A percentile compares a stretch with the other conserved stretches of the same genome.
Conservation (phyloP, 2,329 filamentous ascomycete species). For the Phyllosticta citrichinensis region DNA sequence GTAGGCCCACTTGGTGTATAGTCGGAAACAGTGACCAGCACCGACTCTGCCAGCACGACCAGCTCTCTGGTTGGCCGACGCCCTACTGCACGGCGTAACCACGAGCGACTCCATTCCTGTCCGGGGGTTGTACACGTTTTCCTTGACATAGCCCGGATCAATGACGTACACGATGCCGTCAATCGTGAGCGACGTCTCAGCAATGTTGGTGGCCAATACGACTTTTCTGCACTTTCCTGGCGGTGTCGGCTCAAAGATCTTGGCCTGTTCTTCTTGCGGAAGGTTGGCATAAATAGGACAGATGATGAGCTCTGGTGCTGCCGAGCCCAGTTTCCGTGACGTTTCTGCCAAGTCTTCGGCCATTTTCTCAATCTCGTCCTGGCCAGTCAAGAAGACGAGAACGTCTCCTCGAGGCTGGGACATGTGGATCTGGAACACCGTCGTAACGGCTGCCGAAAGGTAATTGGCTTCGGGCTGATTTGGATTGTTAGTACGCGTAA, state of each 20-base stretch:
- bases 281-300: constrained; percentile 92
- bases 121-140: constrained; percentile 84
- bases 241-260: constrained; percentile 91
- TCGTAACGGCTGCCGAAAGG: constrained; percentile 80
- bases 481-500: background rate
- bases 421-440: constrained; percentile 89
- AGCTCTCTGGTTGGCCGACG: constrained; percentile 84
- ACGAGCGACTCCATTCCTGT: constrained; percentile 90
- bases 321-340: constrained; percentile 71
- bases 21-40: constrained; percentile 82
- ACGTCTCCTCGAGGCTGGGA: constrained; percentile 77
- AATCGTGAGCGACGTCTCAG: constrained; percentile 90
- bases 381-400: constrained; percentile 85
- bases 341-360: constrained; percentile 79
- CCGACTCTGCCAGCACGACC: constrained; percentile 88
- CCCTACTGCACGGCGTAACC: constrained; percentile 81
- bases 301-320: constrained; percentile 78
- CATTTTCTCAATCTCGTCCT: constrained; percentile 89
- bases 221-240: constrained; percentile 70
- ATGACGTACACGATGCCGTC: constrained; percentile 96
- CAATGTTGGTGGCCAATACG: constrained; percentile 91
- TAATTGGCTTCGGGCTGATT: constrained; percentile 88
- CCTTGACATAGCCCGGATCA: constrained; percentile 89
- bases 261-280: constrained; percentile 79
- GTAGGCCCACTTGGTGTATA: constrained; percentile 90